A percentile compares a stretch with the other conserved stretches of the same genome.
Conservation (phyloP, 108 stramenopile genomes). For the Cylindrotheca fusiformis region DNA sequence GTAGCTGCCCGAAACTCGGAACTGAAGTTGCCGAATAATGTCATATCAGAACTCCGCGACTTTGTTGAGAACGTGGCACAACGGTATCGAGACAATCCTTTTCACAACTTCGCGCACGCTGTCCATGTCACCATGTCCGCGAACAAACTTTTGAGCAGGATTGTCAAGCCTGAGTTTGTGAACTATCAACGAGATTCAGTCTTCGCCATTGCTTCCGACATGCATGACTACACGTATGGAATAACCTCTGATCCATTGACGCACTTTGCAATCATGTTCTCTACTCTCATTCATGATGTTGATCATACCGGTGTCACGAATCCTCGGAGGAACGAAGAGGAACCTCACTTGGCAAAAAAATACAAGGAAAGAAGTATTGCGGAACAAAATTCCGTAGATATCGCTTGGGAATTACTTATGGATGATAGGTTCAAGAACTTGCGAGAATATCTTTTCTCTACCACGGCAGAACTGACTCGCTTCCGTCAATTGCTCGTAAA, state of each 20-base stretch:
- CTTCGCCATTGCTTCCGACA: slow-evolving; percentile 19
- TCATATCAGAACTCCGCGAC: slow-evolving; percentile 17
- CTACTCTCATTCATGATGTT: slow-evolving; percentile 43
- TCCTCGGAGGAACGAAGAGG: slow-evolving; percentile 24
- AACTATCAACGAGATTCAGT: slow-evolving; percentile 22
- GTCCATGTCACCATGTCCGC: slow-evolving; percentile 50
- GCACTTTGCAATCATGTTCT: slow-evolving; percentile 38
- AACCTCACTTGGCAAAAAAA: slow-evolving; percentile 24
- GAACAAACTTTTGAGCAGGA: slow-evolving; percentile 28
- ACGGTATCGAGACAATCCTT: slow-evolving; percentile 40
- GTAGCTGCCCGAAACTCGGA: not conserved
- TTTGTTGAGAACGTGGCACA: slow-evolving; percentile 11
- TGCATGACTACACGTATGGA: slow-evolving; percentile 19
- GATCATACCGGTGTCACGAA: slow-evolving; percentile 46
- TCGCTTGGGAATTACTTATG: slow-evolving; percentile 41
- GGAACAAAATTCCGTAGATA: slow-evolving; percentile 35
- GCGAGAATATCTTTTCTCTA: slow-evolving; percentile 19
- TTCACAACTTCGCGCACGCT: slow-evolving; percentile 70
- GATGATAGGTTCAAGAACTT: slow-evolving; percentile 20
- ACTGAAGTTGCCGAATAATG: slow-evolving; percentile 11
- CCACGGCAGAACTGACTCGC: slow-evolving; percentile 17
- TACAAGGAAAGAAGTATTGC: slow-evolving; percentile 35
- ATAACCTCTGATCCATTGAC: slow-evolving; percentile 34
- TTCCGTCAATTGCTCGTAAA: slow-evolving; percentile 41
- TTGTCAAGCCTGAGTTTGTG: slow-evolving; percentile 31